Evolutionary conservation across 2,329 filamentous ascomycete genomes (phyloP), one percentile per base, ranked within the genome.

Genomic region (Phyllosticta citrichinensis): DNA sequence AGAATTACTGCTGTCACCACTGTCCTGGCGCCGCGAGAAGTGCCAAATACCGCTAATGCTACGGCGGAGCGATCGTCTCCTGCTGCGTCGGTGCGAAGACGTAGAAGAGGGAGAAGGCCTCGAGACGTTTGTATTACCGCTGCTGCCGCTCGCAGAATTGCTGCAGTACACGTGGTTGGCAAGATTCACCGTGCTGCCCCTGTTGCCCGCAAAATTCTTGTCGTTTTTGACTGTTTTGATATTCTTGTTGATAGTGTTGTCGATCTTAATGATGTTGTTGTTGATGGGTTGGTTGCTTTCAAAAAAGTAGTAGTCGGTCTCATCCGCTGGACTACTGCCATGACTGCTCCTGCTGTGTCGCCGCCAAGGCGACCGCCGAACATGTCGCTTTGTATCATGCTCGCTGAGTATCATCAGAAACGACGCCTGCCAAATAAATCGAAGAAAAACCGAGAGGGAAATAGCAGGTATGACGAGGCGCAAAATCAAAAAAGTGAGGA

Each of bases 401-500:
- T n/a, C 70, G 68, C 52, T 70, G 72, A 54, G 68, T 67, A 27
- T 62, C 54, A 56, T 61, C 40, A 47, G 40, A 47, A 47, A 47
- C 40, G 17, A 47, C 40, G 40, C 40, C 40, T 47, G 40, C 40
- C 17, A 47, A 47, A n/a, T 19, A n/a, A 47, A n/a, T 47, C 40
- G 40, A 19, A n/a, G n/a, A n/a, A 14, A n/a, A 47, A 19, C 40
- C 40, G 14, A 47, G 40, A 47, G 3, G 40, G 20, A 20, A 25
- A 52, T 22, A 8, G n/a, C n/a, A n/a, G 12, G 12, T n/a, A 40
- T 24, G n/a, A 35, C 25, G 8, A 57, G 27, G 9, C 27, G 27
- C 27, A 8, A 62, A 40, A 52, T 24, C 53, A 5, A 47, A 47
- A n/a, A n/a, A 8, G 40, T 19, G 40, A 47, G 17, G 17, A 47